Evolutionary conservation across 116 monocot species (phyloP), one percentile per base, ranked within the genome.

Genomic region (Zostera marina): DNA sequence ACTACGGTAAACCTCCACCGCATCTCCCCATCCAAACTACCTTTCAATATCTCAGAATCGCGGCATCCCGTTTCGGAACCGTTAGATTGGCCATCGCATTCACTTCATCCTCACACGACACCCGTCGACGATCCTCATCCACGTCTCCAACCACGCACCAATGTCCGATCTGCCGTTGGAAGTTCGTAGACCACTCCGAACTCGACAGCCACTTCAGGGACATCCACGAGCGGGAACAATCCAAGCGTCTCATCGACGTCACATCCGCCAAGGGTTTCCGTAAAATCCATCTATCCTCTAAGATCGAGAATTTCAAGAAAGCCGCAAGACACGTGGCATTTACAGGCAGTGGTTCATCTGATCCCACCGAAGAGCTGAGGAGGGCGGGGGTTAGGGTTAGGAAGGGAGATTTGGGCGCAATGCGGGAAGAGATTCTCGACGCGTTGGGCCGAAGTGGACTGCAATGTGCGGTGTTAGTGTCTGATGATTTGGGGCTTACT

Each of bases 111-210:
- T 45, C 52, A 56, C 44, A 32, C 56, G 10, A 55, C 54, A 42
- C 21, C 56, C 42, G 58, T 21, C 69, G 41, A 24, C 66, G 41
- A 63, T 63, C 65, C 68, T 11, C 9, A 56, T 63, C 59, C 41
- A 5, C 16, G 56, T 43, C 47, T 44, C 17, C 70, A 9, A 67
- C 19, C 23, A 57, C 73, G 55, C 55, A 62, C 61, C 46, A 57
- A 58, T 87, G 87, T 72, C 70, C 68, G 56, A 63, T 87, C 56
- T 87, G 87, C 71, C 74, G 76, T 22, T 73, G 82, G 32, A 71
- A 73, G 56, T 87, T 87, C 76, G 69, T 19, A 73, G 8, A 23
- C 54, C 76, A 40, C 47, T 22, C 65, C 52, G 62, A 53, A 46
- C 77, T 88, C 65, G 43, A 80, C 41, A 17, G 64, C 65, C 88